Base-by-base conservation (phyloP, 106 monocot species). In the Cymbidium sinense region DNA sequence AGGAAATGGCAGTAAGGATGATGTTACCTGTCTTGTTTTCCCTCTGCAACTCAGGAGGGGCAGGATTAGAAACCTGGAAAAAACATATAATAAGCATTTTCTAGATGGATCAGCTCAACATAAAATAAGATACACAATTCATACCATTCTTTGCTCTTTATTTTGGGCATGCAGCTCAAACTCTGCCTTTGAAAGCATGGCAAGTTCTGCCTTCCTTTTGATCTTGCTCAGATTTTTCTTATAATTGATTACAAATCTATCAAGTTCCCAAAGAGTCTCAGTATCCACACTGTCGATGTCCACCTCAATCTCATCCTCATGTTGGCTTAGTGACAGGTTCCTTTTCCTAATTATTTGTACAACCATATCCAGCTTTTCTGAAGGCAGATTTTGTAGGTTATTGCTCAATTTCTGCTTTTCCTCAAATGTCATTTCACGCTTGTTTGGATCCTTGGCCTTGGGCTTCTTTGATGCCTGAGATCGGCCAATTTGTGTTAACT, bases 201-300 rank as follows among this genome's bases (percentile, higher is more conserved):
- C 91, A 82, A 92, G 82, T 74, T 92, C 91, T 61, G 88, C 88
- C 83, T 74, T 92, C 71, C 91, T 86, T 76, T 85, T 92, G 64
- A 81, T 78, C 85, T 92, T 92, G 83, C 91, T 92, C 36, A 92
- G 77, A 39, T 87, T 89, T 79, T 92, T 92, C 79, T 92, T 92
- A 70, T 89, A 89, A 87, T 95, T 86, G 17, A 86, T 84, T 28
- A 91, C 89, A 71, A 95, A 89, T 75, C 91, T 84, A 78, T 91
- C 91, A 74, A 95, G 91, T 81, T 95, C 91, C 89, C 91, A 91
- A 64, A 91, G 89, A 44, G 91, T 91, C 75, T 89, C 94, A 17
- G 75, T 84, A 77, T 95, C 94, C 34, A 87, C 85, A 44, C 78
- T 84, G 47, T 91, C 91, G 44, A 95, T 87, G 64, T 95, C 91